phyloP scores from a whole-genome alignment of 192 early-diverging fungal species.

The Allomyces javanicus region DNA sequence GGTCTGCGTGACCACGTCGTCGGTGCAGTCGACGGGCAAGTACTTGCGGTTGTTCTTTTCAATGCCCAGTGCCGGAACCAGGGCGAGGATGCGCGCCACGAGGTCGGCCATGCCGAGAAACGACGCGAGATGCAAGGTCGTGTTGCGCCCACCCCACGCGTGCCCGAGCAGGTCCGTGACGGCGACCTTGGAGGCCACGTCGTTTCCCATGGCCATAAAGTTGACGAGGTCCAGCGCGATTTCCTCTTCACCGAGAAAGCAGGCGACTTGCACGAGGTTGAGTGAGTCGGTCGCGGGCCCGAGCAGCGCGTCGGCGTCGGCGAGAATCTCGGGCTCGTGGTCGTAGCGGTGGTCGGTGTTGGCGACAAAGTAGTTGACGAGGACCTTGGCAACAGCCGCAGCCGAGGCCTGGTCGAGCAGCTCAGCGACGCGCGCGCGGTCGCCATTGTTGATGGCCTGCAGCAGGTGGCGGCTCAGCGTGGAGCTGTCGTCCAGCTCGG shows the following conservation, averaged over 20 bases:
- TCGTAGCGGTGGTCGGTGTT: conserved; percentile 30
- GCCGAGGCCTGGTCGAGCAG: background rate
- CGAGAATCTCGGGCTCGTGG: conserved; percentile 33
- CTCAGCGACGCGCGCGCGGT: background rate
- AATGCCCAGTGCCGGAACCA: conserved; percentile 18
- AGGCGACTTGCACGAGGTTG: conserved; percentile 43
- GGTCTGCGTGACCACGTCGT: conserved; percentile 29
- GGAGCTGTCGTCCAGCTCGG: too few species aligned
- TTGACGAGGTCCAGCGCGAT: conserved; percentile 37
- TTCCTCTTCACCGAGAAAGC: conserved; percentile 41
- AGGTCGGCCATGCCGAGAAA: conserved; percentile 44
- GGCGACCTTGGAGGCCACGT: conserved; percentile 37
- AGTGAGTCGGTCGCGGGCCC: conserved; percentile 31
- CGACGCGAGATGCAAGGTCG: conserved; percentile 36
- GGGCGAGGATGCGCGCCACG: conserved; percentile 30
- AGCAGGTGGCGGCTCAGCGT: background rate
- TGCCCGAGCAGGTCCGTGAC: conserved; percentile 47
- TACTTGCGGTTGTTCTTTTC: conserved; percentile 39
- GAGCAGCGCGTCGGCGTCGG: conserved; percentile 36
- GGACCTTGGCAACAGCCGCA: conserved; percentile 13
- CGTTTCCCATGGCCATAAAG: conserved; percentile 33
- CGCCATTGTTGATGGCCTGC: background rate
- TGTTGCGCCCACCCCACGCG: conserved; percentile 48
- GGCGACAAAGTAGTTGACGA: conserved; percentile 15
- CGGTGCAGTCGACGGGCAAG: conserved; percentile 45